Evolutionary conservation across 2,329 filamentous ascomycete genomes (phyloP).

Genomic region (Aspergillus sp.): DNA sequence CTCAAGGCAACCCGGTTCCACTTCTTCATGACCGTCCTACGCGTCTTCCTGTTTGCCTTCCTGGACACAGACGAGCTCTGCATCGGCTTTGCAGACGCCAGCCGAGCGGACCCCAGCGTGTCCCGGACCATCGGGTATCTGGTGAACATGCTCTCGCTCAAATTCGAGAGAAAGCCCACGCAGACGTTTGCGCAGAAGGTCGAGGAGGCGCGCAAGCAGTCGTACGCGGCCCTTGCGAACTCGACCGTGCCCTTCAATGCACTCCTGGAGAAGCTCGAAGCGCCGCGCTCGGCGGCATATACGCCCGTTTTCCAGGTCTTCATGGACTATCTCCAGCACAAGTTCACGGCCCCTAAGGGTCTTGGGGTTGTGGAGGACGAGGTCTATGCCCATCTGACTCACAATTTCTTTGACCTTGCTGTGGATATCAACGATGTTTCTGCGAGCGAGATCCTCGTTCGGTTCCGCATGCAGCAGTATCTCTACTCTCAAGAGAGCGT

Average conservation of each 20-base stretch:
- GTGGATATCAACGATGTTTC: constrained; percentile 41
- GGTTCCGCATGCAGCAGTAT: constrained; percentile 29
- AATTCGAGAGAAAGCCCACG: constrained; percentile 26
- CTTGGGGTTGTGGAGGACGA: constrained; percentile 28
- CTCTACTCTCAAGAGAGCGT: constrained; percentile 31
- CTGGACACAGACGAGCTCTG: constrained; percentile 39
- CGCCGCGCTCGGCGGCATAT: constrained; percentile 38
- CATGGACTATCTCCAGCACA: constrained; percentile 46
- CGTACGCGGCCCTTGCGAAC: constrained; percentile 41
- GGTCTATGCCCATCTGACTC: constrained; percentile 15
- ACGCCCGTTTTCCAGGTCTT: constrained; percentile 53
- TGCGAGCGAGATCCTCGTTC: constrained; percentile 16
- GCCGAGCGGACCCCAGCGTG: constrained; percentile 33
- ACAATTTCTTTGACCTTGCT: constrained; percentile 32
- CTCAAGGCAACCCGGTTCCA: constrained; percentile 45
- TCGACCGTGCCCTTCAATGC: constrained; percentile 52
- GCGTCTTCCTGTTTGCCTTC: constrained; percentile 38
- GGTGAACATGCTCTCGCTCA: constrained; percentile 51
- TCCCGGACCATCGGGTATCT: constrained; percentile 46
- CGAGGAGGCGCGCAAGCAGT: constrained; percentile 20
- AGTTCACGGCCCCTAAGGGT: not conserved
- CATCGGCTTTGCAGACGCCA: constrained; percentile 52
- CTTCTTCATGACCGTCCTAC: constrained; percentile 46
- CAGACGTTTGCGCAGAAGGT: constrained; percentile 32
- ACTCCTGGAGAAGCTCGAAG: constrained; percentile 46